Base-by-base conservation (phyloP, 345 rosid genomes). In the Arabidopsis thaliana region DNA sequence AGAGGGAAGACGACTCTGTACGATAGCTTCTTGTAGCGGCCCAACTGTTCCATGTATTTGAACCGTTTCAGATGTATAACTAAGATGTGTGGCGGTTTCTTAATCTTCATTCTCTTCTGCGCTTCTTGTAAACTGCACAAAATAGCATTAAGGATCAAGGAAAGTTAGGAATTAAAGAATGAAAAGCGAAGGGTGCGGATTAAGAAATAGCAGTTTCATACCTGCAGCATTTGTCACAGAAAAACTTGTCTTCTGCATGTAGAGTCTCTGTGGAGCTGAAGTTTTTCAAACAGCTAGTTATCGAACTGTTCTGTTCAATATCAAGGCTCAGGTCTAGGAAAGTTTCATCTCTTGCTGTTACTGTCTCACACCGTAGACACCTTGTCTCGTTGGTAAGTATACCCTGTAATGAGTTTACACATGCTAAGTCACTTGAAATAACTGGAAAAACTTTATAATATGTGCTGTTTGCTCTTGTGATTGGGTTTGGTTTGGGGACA, bases 221-320 rank as follows among this genome's bases (percentile, higher is more conserved):
- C 97, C 97, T 91, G 97, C 98, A 88, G 86, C 98, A 90, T 71
- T 90, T 87, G 84, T 94, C 98, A 81, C 96, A 91, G 85, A 94
- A 94, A 69, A 94, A 91, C 72, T 94, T 91, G 82, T 94, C 97
- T 82, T 94, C 98, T 0, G 96, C 88, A 61, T 94, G 88, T 66
- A 94, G 77, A 48, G 97, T 91, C 82, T 94, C 98, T 7, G 98
- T 94, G 62, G 98, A 94, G 80, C 97, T 87, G 78, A 94, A 94
- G 79, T 91, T 91, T 72, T 94, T 94, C 85, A 94, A 80, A 79
- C 98, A 90, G 86, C 97, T 91, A 67, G 97, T 91, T 82, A 94
- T 90, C 3, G 97, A 94, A 75, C 95, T 94, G 81, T 94, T 94
- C 75, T 94, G 98, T 73, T 94, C 97, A 79, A 94, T 88, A 80